Evolutionary conservation across 805 yeast species (phyloP).

Genomic region (Saturnispora ahearnii): DNA sequence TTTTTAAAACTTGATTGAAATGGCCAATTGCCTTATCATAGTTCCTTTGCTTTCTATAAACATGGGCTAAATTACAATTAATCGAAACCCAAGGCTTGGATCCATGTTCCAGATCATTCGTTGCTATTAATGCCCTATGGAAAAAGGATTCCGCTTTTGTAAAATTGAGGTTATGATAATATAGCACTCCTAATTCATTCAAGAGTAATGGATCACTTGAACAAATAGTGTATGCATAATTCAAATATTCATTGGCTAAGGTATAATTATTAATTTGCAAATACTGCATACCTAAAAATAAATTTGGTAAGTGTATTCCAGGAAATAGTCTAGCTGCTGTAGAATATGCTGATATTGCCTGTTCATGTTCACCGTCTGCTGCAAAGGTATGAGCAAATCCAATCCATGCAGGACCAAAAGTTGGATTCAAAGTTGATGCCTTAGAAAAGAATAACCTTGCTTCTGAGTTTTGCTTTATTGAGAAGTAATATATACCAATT

Average conservation of each 20-base stretch:
- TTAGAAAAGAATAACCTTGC: slow-evolving; percentile 84
- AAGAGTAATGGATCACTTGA: slow-evolving; percentile 78
- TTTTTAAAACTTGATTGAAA: slow-evolving; percentile 65
- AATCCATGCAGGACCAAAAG: slow-evolving; percentile 92
- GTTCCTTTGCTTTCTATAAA: slow-evolving; percentile 58
- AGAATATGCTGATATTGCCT: slow-evolving; percentile 93
- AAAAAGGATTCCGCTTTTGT: slow-evolving; percentile 62
- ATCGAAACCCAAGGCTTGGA: slow-evolving; percentile 79
- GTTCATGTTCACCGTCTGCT: slow-evolving; percentile 97
- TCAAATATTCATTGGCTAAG: slow-evolving; percentile 78
- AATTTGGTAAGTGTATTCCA: slow-evolving; percentile 81
- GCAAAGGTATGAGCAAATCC: slow-evolving; percentile 98
- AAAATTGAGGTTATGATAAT: slow-evolving; percentile 65
- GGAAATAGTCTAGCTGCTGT: slow-evolving; percentile 89
- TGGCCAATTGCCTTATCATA: slow-evolving; percentile 61
- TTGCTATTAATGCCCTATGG: slow-evolving; percentile 60
- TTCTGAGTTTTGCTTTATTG: slow-evolving; percentile 62
- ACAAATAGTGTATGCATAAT: slow-evolving; percentile 67
- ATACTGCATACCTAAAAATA: slow-evolving; percentile 95
- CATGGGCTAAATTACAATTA: slow-evolving; percentile 82
- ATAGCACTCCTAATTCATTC: slow-evolving; percentile 90
- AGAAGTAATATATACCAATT: slow-evolving; percentile 80
- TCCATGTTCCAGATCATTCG: slow-evolving; percentile 62
- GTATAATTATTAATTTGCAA: slow-evolving; percentile 75
- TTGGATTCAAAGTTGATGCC: slow-evolving; percentile 81